Evolutionary conservation across 768 basidiomycete genomes (phyloP).

Genomic region (Austroboletus eburneus): DNA sequence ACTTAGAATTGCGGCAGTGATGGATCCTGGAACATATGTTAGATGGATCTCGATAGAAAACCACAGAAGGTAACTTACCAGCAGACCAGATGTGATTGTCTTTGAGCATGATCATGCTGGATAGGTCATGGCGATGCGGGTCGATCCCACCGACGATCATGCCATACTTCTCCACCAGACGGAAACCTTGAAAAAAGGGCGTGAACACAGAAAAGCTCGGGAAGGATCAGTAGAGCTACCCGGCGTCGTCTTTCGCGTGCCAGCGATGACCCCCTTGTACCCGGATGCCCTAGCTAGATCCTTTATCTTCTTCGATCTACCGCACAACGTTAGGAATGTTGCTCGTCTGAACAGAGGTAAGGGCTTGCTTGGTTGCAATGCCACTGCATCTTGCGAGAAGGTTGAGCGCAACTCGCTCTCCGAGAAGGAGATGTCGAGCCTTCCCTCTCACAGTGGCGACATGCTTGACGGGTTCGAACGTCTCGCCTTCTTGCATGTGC

Average conservation of each 20-base stretch:
- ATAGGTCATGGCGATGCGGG: conserved; percentile 92
- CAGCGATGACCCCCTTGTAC: conserved; percentile 86
- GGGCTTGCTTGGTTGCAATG: conserved; percentile 84
- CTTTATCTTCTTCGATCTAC: conserved; percentile 77
- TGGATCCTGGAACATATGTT: conserved; percentile 58
- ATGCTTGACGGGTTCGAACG: conserved; percentile 75
- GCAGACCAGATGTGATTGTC: conserved; percentile 99
- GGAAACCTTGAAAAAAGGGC: conserved; percentile 58
- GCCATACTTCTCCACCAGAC: conserved; percentile 96
- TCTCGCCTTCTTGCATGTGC: conserved; percentile 83
- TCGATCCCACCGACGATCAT: conserved; percentile 99
- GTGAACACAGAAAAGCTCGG: conserved; percentile 4
- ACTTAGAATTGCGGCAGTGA: conserved; percentile 78
- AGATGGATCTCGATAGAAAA: not conserved
- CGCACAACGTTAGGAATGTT: not conserved
- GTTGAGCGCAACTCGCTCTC: conserved; percentile 91
- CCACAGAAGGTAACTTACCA: conserved; percentile 41
- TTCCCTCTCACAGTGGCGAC: conserved; percentile 91
- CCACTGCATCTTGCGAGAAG: conserved; percentile 93
- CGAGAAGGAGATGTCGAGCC: conserved; percentile 82
- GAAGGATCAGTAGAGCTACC: conserved; percentile 35
- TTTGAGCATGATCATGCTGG: conserved; percentile 99
- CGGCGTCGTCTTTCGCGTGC: conserved; percentile 96
- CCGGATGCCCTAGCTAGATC: conserved; percentile 75
- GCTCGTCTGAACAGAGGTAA: conserved; percentile 1